Conservation (phyloP, 2,329 filamentous ascomycete genomes). For the Pestalotiopsis sp. region DNA sequence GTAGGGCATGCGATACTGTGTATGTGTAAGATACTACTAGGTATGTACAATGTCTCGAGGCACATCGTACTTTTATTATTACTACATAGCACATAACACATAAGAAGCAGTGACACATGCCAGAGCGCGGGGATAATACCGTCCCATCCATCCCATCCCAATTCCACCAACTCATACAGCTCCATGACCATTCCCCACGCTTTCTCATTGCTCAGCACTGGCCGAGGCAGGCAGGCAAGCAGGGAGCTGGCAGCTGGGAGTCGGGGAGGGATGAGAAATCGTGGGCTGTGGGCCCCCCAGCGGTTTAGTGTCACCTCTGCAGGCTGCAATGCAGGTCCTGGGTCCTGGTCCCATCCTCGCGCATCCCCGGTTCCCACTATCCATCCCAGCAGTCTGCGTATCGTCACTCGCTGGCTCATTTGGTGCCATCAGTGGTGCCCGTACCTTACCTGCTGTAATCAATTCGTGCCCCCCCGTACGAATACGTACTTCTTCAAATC, state of each 20-base stretch:
- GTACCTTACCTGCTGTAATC: not conserved
- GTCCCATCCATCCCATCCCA: not conserved
- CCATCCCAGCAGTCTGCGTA: not conserved
- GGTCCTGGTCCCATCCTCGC: not conserved
- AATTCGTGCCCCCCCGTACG: not conserved
- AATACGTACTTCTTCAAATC: not conserved
- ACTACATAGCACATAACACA: not conserved
- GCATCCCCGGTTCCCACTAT: not conserved
- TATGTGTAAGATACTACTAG: no score
- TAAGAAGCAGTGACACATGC: not conserved
- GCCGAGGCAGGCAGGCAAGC: not conserved
- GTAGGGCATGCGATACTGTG: no score
- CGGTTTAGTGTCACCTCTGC: not conserved
- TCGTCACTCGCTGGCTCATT: not conserved
- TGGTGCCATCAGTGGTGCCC: not conserved
- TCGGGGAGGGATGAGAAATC: not conserved
- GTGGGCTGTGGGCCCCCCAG: not conserved
- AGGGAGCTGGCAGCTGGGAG: not conserved
- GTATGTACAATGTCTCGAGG: no score
- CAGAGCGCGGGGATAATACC: not conserved
- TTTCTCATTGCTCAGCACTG: not conserved
- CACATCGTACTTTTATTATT: not conserved
- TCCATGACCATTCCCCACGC: not conserved
- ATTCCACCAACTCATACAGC: not conserved
- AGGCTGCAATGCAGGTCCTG: not conserved